These are phyloP conservation scores for Medicago lupulina DNA, from an alignment of 306 rosid genomes.

Conservation along the genomic window DNA sequence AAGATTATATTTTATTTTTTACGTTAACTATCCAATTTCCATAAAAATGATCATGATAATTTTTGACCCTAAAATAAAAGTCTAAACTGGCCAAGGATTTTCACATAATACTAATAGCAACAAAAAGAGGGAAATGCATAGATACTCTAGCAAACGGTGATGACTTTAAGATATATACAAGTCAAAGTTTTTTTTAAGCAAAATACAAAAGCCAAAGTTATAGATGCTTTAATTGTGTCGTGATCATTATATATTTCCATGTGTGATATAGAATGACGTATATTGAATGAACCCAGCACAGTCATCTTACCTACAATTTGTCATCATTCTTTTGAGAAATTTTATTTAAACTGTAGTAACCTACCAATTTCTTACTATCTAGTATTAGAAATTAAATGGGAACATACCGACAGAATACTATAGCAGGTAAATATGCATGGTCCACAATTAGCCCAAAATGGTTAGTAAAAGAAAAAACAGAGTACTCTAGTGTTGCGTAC, in stretches of 20 bases:
- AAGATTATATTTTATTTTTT: too few relatives aligned
- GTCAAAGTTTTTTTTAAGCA: not conserved
- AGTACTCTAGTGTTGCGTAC: not conserved
- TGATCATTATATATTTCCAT: not conserved
- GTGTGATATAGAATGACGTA: not conserved
- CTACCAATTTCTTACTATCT: not conserved
- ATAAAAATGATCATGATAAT: too few relatives aligned
- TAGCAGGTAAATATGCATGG: not conserved
- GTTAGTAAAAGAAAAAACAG: not conserved
- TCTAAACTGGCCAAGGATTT: too few relatives aligned
- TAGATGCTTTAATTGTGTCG: not conserved
- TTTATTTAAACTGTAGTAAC: not conserved
- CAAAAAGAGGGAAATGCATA: not conserved
- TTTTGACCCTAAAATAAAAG: too few relatives aligned
- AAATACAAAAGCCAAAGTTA: not conserved
- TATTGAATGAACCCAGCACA: not conserved
- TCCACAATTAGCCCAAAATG: constrained; percentile 8
- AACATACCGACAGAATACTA: not conserved
- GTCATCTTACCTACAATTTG: not conserved
- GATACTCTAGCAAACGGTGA: not conserved
- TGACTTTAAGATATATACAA: not conserved
- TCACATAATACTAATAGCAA: not conserved
- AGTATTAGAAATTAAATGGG: not conserved
- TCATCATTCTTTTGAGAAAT: not conserved
- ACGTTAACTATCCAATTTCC: too few relatives aligned